Base-by-base conservation (phyloP, 2,329 filamentous ascomycete species). In the Metarhizium anisopliae region DNA sequence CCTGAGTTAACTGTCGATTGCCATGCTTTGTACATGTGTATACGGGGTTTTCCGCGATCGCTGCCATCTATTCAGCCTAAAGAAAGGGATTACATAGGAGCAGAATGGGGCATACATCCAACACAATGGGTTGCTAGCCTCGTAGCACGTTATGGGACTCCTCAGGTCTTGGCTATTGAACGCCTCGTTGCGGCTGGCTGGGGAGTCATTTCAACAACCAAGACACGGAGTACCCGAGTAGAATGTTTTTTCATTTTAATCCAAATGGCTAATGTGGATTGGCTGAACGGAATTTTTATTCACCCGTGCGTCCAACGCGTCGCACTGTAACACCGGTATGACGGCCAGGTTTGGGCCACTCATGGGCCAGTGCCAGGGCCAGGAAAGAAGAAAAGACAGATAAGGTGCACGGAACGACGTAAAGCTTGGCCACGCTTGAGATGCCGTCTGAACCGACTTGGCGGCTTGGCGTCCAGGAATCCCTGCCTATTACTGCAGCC, bases 391-490 rank as follows among this genome's bases (percentile, higher is more conserved):
- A 4, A 25, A 25, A 25, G 25, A 25, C 25, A 25, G 50, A 50
- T 18, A 55, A 49, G 16, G 29, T 38, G 55, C 32, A 25, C 29
- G 50, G 47, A 47, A 52, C 36, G 55, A 38, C 20, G 51, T 18
- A 55, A 56, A 54, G 49, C 58, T 61, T 61, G 67, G 64, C 63
- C 25, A 60, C 63, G 63, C 63, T 59, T 56, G 59, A 69, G 67
- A 69, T 72, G 70, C 70, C 70, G 70, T 71, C 59, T 61, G 61
- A 71, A 62, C 70, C 70, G 70, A 68, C 69, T 71, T 72, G 70
- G 70, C 68, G 63, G 57, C 69, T 71, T 71, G 68, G 68, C 67
- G 62, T 56, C 60, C 52, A 60, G 59, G 64, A 52, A 56, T 51
- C 54, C 42, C 35, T 47, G 47, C 47, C 42, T 38, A 18, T 13